Conservation (phyloP, 169 alveolate species). For the Cryptosporidium tyzzeri region DNA sequence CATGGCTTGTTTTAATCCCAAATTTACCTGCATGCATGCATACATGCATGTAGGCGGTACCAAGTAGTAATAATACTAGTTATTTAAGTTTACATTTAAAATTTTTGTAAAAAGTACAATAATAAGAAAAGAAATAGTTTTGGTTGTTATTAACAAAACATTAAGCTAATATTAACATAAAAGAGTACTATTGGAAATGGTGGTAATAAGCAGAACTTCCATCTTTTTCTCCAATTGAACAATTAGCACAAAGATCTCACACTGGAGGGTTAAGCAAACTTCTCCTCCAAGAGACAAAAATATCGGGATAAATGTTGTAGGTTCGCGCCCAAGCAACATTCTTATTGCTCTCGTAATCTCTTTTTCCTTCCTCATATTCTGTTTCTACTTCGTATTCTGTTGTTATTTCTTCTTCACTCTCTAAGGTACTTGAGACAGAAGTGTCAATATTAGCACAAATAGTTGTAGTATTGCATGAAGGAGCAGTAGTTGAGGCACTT, state of each 20-base stretch:
- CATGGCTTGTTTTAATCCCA: neutral
- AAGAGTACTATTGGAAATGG: neutral
- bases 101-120: neutral
- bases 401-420: neutral
- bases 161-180: neutral
- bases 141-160: neutral
- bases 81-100: constrained; percentile 10
- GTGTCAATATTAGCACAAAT: neutral
- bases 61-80: neutral
- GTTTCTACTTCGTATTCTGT: constrained; percentile 10
- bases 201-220: constrained; percentile 1
- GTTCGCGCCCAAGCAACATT: neutral
- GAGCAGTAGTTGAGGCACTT: neutral
- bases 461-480: neutral
- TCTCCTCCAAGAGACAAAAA: constrained; percentile 67
- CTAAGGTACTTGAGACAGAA: neutral
- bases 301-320: constrained; percentile 54
- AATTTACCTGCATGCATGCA: neutral
- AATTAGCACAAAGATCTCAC: neutral
- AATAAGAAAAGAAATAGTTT: neutral
- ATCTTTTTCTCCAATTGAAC: neutral
- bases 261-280: neutral
- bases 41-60: neutral
- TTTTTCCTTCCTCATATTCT: constrained; percentile 1
- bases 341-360: neutral